Percentiles rank a stretch among this genome's conserved stretches.
These are phyloP conservation scores for Trametes villosa DNA, from an alignment of 768 basidiomycete species.

Conservation along the genomic window DNA sequence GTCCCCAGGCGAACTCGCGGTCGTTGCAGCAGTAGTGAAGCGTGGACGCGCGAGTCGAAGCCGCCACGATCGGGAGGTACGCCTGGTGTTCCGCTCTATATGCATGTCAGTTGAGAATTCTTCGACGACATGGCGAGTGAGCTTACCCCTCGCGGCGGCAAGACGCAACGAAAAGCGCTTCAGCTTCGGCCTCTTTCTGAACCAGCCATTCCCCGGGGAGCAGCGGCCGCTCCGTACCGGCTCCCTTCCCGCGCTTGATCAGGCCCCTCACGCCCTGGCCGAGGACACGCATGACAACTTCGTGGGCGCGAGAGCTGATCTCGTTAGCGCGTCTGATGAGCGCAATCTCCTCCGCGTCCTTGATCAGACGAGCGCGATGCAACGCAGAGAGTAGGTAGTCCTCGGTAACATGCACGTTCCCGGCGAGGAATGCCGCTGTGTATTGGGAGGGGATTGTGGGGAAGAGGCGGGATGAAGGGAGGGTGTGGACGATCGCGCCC, in stretches of 20 bases:
- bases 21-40: slow-evolving; percentile 97
- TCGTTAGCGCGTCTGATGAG: slow-evolving; percentile 79
- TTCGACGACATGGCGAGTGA: neutral
- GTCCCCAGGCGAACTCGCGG: slow-evolving; percentile 84
- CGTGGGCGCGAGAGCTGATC: slow-evolving; percentile 90
- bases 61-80: slow-evolving; percentile 92
- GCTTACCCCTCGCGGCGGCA: slow-evolving; percentile 87
- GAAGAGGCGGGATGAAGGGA: slow-evolving; percentile 60
- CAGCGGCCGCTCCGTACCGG: slow-evolving; percentile 47
- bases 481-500: slow-evolving; percentile 65
- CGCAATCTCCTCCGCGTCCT: slow-evolving; percentile 73
- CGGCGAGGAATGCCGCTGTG: slow-evolving; percentile 40
- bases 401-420: slow-evolving; percentile 51
- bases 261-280: slow-evolving; percentile 70
- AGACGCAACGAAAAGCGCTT: slow-evolving; percentile 90
- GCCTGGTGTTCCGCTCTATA: slow-evolving; percentile 84
- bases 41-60: slow-evolving; percentile 83
- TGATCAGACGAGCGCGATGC: slow-evolving; percentile 80
- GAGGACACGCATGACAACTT: slow-evolving; percentile 89
- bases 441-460: slow-evolving; percentile 53
- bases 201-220: slow-evolving; percentile 87
- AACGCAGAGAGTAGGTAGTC: slow-evolving; percentile 75
- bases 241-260: slow-evolving; percentile 49
- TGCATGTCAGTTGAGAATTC: neutral
- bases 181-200: slow-evolving; percentile 91